Conservation (phyloP, 176 grass and related monocot species). For the Carex myosuroides region DNA sequence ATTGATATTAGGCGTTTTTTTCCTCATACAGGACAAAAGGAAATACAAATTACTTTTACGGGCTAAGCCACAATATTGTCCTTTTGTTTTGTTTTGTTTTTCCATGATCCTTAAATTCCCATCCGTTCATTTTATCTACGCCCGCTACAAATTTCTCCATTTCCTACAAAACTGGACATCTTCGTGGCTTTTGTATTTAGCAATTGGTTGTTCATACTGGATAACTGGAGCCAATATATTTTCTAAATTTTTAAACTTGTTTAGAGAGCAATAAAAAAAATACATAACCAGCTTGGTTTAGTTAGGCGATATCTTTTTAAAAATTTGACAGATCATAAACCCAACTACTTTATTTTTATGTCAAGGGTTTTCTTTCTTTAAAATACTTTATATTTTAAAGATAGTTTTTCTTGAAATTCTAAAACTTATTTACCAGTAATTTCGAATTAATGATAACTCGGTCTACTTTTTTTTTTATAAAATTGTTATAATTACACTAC, state of each 20-base stretch:
- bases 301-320: too few relatives aligned
- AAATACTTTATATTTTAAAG: not conserved
- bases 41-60: not conserved
- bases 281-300: too few relatives aligned
- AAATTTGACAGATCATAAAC: too few relatives aligned
- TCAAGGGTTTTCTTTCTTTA: not conserved
- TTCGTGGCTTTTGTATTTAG: not conserved
- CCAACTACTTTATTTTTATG: not conserved
- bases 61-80: not conserved
- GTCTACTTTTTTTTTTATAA: too few relatives aligned
- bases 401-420: too few relatives aligned
- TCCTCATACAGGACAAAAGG: not conserved
- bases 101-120: not conserved
- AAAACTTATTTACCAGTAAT: too few relatives aligned
- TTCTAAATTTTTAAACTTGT: not conserved
- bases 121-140: constrained; percentile 1
- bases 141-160: not conserved
- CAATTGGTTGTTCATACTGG: not conserved
- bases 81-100: not conserved
- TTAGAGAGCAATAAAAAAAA: too few relatives aligned
- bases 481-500: too few relatives aligned
- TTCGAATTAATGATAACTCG: too few relatives aligned
- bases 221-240: not conserved
- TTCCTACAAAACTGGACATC: not conserved
- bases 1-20: not conserved